These are phyloP conservation scores for Juglanconis oblonga DNA, from an alignment of 2,329 filamentous ascomycete genomes.

Conservation along the genomic window DNA sequence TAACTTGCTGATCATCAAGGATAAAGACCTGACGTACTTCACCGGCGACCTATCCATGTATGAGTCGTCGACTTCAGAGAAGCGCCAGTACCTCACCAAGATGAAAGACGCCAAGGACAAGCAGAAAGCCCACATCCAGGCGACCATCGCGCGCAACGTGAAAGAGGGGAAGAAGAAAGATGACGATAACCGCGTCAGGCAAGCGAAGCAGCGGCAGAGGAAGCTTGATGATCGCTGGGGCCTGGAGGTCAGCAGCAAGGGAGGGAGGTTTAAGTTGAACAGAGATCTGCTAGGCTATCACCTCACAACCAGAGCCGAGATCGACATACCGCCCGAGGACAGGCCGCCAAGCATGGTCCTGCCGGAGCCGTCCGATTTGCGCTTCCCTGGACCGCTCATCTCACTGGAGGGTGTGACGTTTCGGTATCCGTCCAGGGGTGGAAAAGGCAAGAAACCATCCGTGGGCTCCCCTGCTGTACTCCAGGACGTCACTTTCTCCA, in stretches of 20 bases:
- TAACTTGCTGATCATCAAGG: slow-evolving; percentile 72
- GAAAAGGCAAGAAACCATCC: slow-evolving; percentile 26
- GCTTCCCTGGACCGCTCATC: slow-evolving; percentile 72
- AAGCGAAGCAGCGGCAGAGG: slow-evolving; percentile 80
- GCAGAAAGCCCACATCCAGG: slow-evolving; percentile 77
- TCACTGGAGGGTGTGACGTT: slow-evolving; percentile 69
- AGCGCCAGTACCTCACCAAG: slow-evolving; percentile 63
- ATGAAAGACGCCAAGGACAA: slow-evolving; percentile 82
- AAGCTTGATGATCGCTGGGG: slow-evolving; percentile 81
- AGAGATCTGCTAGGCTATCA: slow-evolving; percentile 66
- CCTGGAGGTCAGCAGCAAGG: slow-evolving; percentile 67
- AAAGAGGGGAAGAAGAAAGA: slow-evolving; percentile 73
- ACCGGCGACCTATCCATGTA: slow-evolving; percentile 72
- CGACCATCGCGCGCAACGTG: slow-evolving; percentile 71
- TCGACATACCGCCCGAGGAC: slow-evolving; percentile 67
- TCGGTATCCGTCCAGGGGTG: slow-evolving; percentile 46
- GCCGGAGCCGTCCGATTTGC: slow-evolving; percentile 64
- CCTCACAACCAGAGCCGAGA: slow-evolving; percentile 57
- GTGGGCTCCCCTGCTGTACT: slow-evolving; percentile 43
- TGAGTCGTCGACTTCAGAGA: slow-evolving; percentile 65
- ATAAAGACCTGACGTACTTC: slow-evolving; percentile 70
- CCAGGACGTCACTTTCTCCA: slow-evolving; percentile 62
- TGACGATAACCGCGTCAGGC: slow-evolving; percentile 82
- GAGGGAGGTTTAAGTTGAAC: slow-evolving; percentile 73
- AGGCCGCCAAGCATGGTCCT: slow-evolving; percentile 55